Conservation (phyloP, 305 asterid genomes). For the Fraxinus nigra region DNA sequence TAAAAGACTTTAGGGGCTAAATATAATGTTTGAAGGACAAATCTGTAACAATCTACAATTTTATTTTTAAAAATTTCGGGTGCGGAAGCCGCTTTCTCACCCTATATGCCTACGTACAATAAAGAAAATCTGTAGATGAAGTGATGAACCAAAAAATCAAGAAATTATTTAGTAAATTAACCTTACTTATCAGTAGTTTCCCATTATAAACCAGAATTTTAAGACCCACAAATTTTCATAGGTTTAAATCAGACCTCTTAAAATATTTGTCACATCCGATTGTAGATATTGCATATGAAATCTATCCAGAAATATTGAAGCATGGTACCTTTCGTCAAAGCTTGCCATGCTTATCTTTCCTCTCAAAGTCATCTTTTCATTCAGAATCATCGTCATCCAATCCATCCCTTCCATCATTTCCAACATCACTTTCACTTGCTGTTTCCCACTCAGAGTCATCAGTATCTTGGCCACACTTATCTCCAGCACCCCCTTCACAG, state of each 20-base stretch:
- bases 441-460: constrained; percentile 99
- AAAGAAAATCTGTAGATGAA: background rate
- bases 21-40: background rate
- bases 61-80: background rate
- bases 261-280: background rate
- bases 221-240: background rate
- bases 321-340: background rate
- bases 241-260: background rate
- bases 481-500: constrained; percentile 68
- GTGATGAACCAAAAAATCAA: background rate
- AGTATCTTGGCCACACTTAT: constrained; percentile 54
- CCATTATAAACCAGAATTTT: background rate
- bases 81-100: background rate
- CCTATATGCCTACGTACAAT: background rate
- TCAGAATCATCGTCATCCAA: constrained; percentile 35
- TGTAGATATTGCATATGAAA: background rate
- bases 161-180: background rate
- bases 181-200: background rate
- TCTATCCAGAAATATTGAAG: background rate
- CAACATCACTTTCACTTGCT: constrained; percentile 91
- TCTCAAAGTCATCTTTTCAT: background rate
- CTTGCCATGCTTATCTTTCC: background rate
- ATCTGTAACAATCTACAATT: background rate
- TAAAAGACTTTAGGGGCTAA: background rate
- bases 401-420: constrained; percentile 60